phyloP scores from a whole-genome alignment of 352 stramenopile species.

The Thalassiosira exigua region DNA sequence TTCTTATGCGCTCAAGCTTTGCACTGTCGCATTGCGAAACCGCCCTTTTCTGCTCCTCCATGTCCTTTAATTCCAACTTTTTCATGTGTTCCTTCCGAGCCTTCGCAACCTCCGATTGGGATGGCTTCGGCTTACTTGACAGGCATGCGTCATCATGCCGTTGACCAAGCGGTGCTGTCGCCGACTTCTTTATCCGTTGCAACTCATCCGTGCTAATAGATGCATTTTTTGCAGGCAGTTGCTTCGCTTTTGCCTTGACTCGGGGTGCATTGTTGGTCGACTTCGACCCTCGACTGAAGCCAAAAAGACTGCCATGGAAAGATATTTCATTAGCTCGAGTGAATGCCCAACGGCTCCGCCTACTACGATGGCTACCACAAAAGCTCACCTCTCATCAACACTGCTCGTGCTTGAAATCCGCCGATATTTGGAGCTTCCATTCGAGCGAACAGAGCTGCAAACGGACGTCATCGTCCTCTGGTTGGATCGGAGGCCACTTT shows the following conservation, averaged over 20 bases:
- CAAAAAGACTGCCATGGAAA: conserved; percentile 46
- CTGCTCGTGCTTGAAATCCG: conserved; percentile 49
- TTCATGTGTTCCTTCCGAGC: conserved; percentile 74
- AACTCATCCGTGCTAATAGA: conserved; percentile 52
- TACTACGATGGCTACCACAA: no score
- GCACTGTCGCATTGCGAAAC: conserved; percentile 57
- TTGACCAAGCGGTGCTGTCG: conserved; percentile 14
- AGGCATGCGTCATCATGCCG: conserved; percentile 10
- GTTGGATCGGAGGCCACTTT: conserved; percentile 5
- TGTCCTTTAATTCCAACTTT: conserved; percentile 69
- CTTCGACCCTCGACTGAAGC: conserved; percentile 28
- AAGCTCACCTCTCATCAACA: conserved; percentile 59
- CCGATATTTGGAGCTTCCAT: conserved; percentile 53
- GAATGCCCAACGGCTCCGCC: no score
- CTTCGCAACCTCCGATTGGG: conserved; percentile 28
- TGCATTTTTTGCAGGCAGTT: conserved; percentile 23
- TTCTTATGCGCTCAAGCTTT: conserved; percentile 70
- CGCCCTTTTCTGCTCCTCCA: conserved; percentile 63
- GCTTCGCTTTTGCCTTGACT: conserved; percentile 18
- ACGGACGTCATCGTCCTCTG: conserved; percentile 31
- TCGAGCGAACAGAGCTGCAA: conserved; percentile 50
- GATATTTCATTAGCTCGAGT: no score
- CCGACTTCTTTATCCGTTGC: conserved; percentile 54
- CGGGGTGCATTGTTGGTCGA: conserved; percentile 5
- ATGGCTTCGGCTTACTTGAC: conserved; percentile 1